Evolutionary conservation across 208 protist species (phyloP).

Genomic region (Naegleria lovaniensis): DNA sequence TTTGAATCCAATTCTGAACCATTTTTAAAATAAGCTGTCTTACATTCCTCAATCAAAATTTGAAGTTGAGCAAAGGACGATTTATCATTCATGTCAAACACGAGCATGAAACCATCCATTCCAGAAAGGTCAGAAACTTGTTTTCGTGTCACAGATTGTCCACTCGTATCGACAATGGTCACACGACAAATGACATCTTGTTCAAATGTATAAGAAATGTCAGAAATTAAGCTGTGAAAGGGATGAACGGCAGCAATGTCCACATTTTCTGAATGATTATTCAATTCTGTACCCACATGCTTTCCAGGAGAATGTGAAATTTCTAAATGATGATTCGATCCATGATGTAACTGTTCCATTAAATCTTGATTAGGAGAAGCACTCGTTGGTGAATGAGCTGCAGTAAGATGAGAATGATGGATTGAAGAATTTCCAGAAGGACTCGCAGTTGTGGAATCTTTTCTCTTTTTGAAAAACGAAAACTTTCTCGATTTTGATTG

Average conservation of each 20-base stretch:
- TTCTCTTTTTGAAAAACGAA: neutral
- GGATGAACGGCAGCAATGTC: neutral
- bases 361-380: too few species aligned
- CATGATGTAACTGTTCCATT: neutral
- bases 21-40: neutral
- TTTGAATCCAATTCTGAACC: neutral
- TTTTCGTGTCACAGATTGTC: neutral
- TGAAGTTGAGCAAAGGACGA: neutral
- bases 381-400: too few species aligned
- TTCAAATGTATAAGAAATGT: neutral
- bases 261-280: neutral
- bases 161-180: neutral
- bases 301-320: neutral
- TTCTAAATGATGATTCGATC: neutral
- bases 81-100: slow-evolving; percentile 11
- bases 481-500: neutral
- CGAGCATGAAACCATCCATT: neutral
- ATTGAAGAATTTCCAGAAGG: neutral
- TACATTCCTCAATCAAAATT: neutral
- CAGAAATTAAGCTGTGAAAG: neutral
- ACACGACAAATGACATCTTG: neutral
- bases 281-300: neutral
- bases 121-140: neutral
- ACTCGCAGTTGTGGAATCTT: neutral
- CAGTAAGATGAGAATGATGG: too few species aligned